Evolutionary conservation across 2,329 filamentous ascomycete genomes (phyloP), one percentile per base, ranked within the genome.

Genomic region (Cordyceps fumosorosea): DNA sequence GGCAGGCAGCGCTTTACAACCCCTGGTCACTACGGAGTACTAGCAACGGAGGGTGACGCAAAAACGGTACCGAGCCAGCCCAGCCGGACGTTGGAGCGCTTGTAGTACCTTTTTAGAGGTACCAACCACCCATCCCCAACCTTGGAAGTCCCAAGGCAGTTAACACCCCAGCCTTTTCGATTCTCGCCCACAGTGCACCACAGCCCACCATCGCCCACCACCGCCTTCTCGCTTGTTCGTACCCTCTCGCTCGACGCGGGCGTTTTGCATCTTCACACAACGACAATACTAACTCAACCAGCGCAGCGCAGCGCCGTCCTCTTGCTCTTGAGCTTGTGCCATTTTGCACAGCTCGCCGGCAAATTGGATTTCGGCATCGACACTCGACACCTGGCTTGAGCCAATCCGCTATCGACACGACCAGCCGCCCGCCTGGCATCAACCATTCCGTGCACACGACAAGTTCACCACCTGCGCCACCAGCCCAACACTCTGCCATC

Each of bases 291-390:
- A 62, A 62, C 54, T 47, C 51, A 22, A 26, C 32, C 50, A 47
- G 44, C 44, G n/a, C 54, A 56, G 60, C 54, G 47, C 53, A 62
- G 52, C 22, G 52, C 37, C 34, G 24, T 53, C 26, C 60, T 47
- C 12, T 29, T 57, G 34, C 60, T 42, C 54, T 53, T 54, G 54
- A 53, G 60, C 60, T 57, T 47, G 60, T 62, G 54, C 51, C n/a
- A 7, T 45, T 47, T 45, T 22, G 60, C 60, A 26, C 26, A 53
- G 60, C 60, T 62, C 54, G 37, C 44, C 26, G 60, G 47, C 47
- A 45, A 47, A 34, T 40, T 42, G 53, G 53, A 52, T 37, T 34
- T 56, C 45, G 53, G 45, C 20, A 56, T 40, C 60, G 34, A 56
- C n/a, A 40, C 14, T 48, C 29, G 22, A 29, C 52, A 26, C 44